Evolutionary conservation across 164 flowering plant genomes (phyloP).

Genomic region (Vitis vinifera): ASM3070453v1 NC_081822.1:4992501-4993000

Average conservation of each 20-base stretch:
- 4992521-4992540: constrained; percentile 11
- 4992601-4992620: constrained; percentile 29
- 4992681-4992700: constrained; percentile 26
- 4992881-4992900: constrained; percentile 68
- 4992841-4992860: constrained; percentile 52
- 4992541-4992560: constrained; percentile 24
- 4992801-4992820: constrained; percentile 55
- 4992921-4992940: constrained; percentile 66
- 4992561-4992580: constrained; percentile 25
- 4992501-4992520: not conserved
- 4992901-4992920: constrained; percentile 80
- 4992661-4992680: constrained; percentile 20
- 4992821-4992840: constrained; percentile 71
- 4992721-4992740: constrained; percentile 47
- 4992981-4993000: constrained; percentile 7
- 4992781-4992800: constrained; percentile 42
- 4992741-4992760: constrained; percentile 42
- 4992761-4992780: constrained; percentile 43
- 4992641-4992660: not conserved
- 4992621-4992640: constrained; percentile 13
- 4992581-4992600: constrained; percentile 40
- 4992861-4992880: constrained; percentile 70
- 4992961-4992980: not conserved
- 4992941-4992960: constrained; percentile 58
- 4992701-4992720: constrained; percentile 36